Evolutionary conservation across 2,329 filamentous ascomycete genomes (phyloP), one percentile per base, ranked within the genome.

Genomic region (Colletotrichum ledebouriae): DNA sequence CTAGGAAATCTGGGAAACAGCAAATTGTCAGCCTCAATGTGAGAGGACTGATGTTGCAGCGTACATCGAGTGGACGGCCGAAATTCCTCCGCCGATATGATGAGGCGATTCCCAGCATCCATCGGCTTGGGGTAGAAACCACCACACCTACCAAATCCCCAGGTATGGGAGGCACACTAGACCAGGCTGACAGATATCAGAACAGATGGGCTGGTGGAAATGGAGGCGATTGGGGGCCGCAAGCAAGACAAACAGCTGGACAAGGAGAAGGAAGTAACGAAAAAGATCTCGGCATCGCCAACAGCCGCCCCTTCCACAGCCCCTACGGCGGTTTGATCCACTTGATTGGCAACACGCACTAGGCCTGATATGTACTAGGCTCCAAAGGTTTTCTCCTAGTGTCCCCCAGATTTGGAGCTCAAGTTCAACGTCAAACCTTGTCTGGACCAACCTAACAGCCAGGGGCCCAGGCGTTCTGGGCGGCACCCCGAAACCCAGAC

Each of bases 401-500:
- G 66, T 52, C 59, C 64, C 55, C 68, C 65, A 69, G 62, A 66
- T 52, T 57, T 69, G 55, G 68, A 65, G 65, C 68, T 70, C 68
- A 69, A 69, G 59, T 69, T 49, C 68, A 61, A 71, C 62, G 46
- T 57, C 61, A 69, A 67, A 59, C 69, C 59, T 70, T 59, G 59
- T 63, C 52, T 20, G 17, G 33, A 22, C 56, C 70, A 59, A 64
- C 59, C 34, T 60, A 53, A 42, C 50, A 41, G 55, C 49, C 67
- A 69, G 67, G 67, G 67, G 67, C 63, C 67, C 58, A 57, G 57
- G 63, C 63, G 63, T 39, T 63, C 60, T 66, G 59, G 62, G 41
- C 62, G 17, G 58, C 55, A 60, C 49, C 29, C 49, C 81, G 82
- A 84, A 84, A 84, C 82, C 75, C 71, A 71, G 74, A 75, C 75